A percentile compares a stretch with the other conserved stretches of the same genome.
phyloP scores from a whole-genome alignment of 2,329 filamentous ascomycete species.

The Zarea fungicola region DNA sequence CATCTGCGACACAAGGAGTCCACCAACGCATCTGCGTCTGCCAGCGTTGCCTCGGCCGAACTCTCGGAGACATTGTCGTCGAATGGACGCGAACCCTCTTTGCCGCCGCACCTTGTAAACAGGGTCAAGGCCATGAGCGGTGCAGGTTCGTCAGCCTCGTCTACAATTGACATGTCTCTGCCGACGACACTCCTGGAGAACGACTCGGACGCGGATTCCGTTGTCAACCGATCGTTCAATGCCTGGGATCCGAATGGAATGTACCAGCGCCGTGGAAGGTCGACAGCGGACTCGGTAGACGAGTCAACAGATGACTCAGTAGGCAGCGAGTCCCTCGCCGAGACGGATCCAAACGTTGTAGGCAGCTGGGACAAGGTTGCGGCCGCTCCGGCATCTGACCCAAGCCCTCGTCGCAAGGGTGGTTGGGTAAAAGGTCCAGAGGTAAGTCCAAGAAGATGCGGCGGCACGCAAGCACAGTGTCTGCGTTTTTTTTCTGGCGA shows the following conservation, averaged over 20 bases:
- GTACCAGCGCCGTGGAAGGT: not conserved
- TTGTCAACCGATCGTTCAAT: not conserved
- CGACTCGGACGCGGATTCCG: not conserved
- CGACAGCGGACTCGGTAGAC: not conserved
- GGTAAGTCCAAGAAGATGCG: not conserved
- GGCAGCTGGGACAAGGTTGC: not conserved
- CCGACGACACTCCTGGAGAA: conserved; percentile 4
- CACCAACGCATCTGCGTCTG: not conserved
- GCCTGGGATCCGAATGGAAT: conserved; percentile 5
- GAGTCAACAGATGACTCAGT: not conserved
- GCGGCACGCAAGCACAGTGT: too few species aligned
- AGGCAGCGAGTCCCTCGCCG: not conserved
- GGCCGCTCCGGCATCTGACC: not conserved
- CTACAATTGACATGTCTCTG: not conserved
- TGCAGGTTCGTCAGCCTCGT: not conserved
- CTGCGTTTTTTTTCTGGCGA: not conserved
- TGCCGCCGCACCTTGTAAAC: not conserved
- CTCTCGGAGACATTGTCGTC: not conserved
- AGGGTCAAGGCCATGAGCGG: not conserved
- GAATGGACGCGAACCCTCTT: not conserved
- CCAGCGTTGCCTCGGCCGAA: not conserved
- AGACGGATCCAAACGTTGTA: conserved; percentile 3
- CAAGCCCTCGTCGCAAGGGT: not conserved
- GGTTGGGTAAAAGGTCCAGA: not conserved
- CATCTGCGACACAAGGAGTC: conserved; percentile 4